Evolutionary conservation across 2,329 filamentous ascomycete species (phyloP).

Genomic region (Cadophora luteo-olivacea): DNA sequence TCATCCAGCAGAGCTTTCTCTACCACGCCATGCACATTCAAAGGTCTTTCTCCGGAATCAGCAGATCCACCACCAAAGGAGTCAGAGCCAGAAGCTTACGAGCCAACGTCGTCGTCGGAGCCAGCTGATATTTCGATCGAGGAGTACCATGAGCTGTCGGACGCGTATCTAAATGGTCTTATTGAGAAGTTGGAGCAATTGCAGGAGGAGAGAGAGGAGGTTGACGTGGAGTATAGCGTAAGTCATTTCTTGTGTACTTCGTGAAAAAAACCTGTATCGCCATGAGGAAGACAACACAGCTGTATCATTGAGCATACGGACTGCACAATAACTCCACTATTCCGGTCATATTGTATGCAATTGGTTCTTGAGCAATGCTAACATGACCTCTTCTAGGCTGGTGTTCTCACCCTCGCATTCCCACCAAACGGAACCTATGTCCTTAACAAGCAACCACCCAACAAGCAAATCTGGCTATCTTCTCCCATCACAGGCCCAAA

Average conservation of each 20-base stretch:
- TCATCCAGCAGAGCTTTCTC: constrained; percentile 37
- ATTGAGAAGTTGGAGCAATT: constrained; percentile 70
- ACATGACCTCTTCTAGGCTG: constrained; percentile 62
- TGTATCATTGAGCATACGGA: too few species aligned
- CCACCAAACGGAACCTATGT: constrained; percentile 81
- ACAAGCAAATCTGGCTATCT: constrained; percentile 97
- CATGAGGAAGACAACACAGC: too few species aligned
- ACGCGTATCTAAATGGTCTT: constrained; percentile 71
- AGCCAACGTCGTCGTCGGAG: constrained; percentile 41
- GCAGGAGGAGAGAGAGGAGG: constrained; percentile 74
- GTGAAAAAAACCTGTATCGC: background rate
- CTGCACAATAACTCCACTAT: too few species aligned
- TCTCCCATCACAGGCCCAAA: constrained; percentile 92
- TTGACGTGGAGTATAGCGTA: constrained; percentile 92
- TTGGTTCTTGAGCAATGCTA: background rate
- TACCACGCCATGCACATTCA: constrained; percentile 45
- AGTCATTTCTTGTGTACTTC: constrained; percentile 44
- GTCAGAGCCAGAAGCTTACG: constrained; percentile 35
- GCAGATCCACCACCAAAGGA: constrained; percentile 57
- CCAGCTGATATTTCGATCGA: constrained; percentile 71
- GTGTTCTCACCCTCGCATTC: constrained; percentile 80
- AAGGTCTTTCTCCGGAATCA: constrained; percentile 66
- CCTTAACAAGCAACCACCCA: constrained; percentile 97
- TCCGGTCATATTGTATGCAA: too few species aligned
- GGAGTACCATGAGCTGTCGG: constrained; percentile 79